Evolutionary conservation across 805 yeast genomes (phyloP).

Genomic region (Yarrowia keelungensis): DNA sequence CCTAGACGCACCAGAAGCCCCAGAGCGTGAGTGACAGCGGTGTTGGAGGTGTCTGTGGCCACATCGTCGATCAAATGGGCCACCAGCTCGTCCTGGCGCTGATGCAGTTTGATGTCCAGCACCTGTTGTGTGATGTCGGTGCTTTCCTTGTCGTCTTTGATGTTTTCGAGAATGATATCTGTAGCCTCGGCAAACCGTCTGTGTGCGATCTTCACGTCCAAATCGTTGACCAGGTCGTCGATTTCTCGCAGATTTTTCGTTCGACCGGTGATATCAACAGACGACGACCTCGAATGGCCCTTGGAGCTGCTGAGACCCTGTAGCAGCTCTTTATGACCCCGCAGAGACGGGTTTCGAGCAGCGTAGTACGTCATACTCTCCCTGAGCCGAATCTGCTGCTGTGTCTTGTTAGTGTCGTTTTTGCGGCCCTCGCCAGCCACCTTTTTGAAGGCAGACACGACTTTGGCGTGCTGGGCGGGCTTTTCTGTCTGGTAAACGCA

Average conservation of each 20-base stretch:
- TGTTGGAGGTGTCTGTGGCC: conserved; percentile 47
- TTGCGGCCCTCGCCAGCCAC: conserved; percentile 40
- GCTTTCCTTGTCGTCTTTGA: conserved; percentile 40
- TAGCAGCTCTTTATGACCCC: conserved; percentile 35
- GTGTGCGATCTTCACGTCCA: conserved; percentile 71
- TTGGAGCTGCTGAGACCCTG: conserved; percentile 32
- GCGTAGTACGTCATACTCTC: conserved; percentile 40
- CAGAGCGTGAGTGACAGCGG: conserved; percentile 44
- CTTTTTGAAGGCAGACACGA: conserved; percentile 41
- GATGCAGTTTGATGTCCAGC: conserved; percentile 44
- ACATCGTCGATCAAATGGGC: conserved; percentile 52
- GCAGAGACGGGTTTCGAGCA: conserved; percentile 37
- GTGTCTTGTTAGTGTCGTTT: conserved; percentile 25
- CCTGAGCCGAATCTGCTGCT: conserved; percentile 38
- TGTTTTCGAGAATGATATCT: conserved; percentile 44
- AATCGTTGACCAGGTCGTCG: conserved; percentile 70
- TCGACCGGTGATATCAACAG: conserved; percentile 56
- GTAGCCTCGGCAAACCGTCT: conserved; percentile 59
- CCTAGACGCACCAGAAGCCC: conserved; percentile 54
- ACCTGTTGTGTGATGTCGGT: conserved; percentile 42
- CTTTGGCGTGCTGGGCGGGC: conserved; percentile 40
- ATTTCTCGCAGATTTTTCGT: conserved; percentile 57
- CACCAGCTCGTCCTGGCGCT: conserved; percentile 44
- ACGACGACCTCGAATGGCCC: conserved; percentile 61
- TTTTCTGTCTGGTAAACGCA: conserved; percentile 52